Evolutionary conservation across 2,329 filamentous ascomycete genomes (phyloP), one percentile per base, ranked within the genome.

Genomic region (Trichoderma simmonsii): DNA sequence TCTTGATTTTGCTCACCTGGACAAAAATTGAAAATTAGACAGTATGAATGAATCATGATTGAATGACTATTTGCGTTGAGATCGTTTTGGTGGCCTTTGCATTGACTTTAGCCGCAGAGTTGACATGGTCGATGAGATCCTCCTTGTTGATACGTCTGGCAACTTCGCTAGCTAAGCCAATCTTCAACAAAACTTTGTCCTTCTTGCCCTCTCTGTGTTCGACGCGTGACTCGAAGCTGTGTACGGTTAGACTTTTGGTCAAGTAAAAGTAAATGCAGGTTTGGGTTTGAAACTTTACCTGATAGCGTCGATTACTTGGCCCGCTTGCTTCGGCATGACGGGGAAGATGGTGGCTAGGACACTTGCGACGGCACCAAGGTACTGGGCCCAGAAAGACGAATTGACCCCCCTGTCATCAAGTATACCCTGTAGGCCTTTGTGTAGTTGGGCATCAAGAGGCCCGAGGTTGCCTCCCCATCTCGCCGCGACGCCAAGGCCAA

Each of bases 401-500:
- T 85, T 81, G 2, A 74, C 73, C 73, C 81, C 78, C 24, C 80
- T 79, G 24, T 76, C 78, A 39, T 79, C 77, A 18, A 86, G 77
- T 43, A 89, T 77, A 18, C 76, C 79, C 39, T 80, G 80, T n/a
- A 89, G 78, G 6, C 82, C 82, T 4, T 76, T 75, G 71, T 84
- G 81, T 14, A 88, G 79, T 60, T 81, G 78, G 15, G 78, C 77
- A 73, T 91, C 88, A 0, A 82, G 78, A 1, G 85, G 84, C 0
- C 84, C 84, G 4, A 90, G 78, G 61, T 88, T 86, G 3, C 89
- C 90, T 21, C 90, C 92, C 89, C 93, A 97, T 75, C 94, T 86
- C 60, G 92, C 90, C 75, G 90, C 94, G 1, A 93, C 84, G 1
- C 91, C 86, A 4, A 97, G 83, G 0, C 89, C 93, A 3, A 97